phyloP scores from a whole-genome alignment of 805 yeast species.

The Kuraishia piskuri region DNA sequence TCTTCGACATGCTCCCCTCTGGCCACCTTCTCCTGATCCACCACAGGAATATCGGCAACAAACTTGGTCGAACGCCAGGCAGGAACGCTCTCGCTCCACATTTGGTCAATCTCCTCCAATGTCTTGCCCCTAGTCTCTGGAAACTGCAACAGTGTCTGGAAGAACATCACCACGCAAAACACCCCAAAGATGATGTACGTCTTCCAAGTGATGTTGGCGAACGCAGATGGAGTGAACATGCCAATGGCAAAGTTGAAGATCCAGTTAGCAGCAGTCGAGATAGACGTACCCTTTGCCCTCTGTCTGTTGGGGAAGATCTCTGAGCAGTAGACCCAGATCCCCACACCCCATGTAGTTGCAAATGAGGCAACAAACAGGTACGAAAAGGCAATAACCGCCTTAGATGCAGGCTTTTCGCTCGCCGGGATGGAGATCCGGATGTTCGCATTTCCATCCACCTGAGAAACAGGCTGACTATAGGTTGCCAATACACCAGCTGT shows the following conservation, averaged over 20 bases:
- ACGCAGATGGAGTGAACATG: constrained; percentile 48
- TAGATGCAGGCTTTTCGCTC: constrained; percentile 24
- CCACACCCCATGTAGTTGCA: constrained; percentile 39
- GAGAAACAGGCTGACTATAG: constrained; percentile 26
- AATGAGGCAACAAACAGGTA: constrained; percentile 36
- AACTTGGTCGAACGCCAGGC: constrained; percentile 6
- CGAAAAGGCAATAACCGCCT: constrained; percentile 37
- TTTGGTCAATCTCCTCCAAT: constrained; percentile 50
- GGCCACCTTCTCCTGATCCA: not conserved
- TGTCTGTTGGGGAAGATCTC: constrained; percentile 54
- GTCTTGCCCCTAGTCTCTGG: constrained; percentile 60
- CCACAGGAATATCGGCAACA: constrained; percentile 7
- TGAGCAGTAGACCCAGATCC: constrained; percentile 48
- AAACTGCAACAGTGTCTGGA: constrained; percentile 40
- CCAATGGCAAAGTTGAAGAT: constrained; percentile 60
- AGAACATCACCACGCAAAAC: constrained; percentile 38
- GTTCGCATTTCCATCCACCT: constrained; percentile 20
- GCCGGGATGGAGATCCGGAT: constrained; percentile 26
- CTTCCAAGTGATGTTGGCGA: constrained; percentile 49
- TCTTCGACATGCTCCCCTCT: not conserved
- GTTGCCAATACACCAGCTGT: constrained; percentile 35
- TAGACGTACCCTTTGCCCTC: constrained; percentile 58
- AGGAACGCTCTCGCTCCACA: constrained; percentile 23
- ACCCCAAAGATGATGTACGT: constrained; percentile 51
- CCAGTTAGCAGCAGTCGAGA: constrained; percentile 69